Percentiles rank a stretch among this genome's conserved stretches.
Conservation (phyloP, 2,329 filamentous ascomycete species). For the Trichoderma pleuroti region DNA sequence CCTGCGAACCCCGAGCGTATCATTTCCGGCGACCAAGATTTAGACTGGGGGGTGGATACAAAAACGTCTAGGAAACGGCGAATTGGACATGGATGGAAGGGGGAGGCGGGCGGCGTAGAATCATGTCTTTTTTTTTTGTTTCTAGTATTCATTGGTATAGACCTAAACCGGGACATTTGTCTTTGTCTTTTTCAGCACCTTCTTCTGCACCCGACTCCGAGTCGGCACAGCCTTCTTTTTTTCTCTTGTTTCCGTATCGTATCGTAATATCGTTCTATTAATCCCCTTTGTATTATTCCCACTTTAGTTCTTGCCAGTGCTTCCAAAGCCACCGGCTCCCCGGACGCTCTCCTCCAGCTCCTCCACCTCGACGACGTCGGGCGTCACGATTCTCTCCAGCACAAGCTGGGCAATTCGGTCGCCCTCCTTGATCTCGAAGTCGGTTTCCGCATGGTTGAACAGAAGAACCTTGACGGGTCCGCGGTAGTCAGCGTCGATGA, state of each 20-base stretch:
- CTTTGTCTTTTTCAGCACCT: neutral
- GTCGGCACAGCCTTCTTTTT: neutral
- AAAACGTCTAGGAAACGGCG: neutral
- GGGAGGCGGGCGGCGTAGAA: neutral
- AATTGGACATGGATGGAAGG: neutral
- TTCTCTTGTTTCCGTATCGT: neutral
- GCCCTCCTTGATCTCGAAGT: constrained; percentile 78
- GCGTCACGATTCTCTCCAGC: constrained; percentile 90
- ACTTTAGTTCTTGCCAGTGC: constrained; percentile 57
- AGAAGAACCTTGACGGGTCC: constrained; percentile 91
- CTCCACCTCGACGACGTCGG: constrained; percentile 84
- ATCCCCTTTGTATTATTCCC: neutral
- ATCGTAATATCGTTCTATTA: neutral
- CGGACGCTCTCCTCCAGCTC: constrained; percentile 87
- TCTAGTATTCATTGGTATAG: neutral
- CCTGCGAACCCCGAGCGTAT: constrained; percentile 61
- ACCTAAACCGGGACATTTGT: neutral
- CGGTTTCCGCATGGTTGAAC: constrained; percentile 83
- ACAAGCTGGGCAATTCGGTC: constrained; percentile 93
- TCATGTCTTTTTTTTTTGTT: neutral
- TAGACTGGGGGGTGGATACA: constrained; percentile 24
- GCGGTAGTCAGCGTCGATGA: constrained; percentile 96
- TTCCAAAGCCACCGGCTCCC: constrained; percentile 87
- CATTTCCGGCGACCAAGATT: constrained; percentile 57
- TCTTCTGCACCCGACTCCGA: neutral